Percentiles rank a stretch among this genome's conserved stretches.
Evolutionary conservation across 192 early-diverging fungal genomes (phyloP).

Genomic region (Polychytrium aggregatum): DNA sequence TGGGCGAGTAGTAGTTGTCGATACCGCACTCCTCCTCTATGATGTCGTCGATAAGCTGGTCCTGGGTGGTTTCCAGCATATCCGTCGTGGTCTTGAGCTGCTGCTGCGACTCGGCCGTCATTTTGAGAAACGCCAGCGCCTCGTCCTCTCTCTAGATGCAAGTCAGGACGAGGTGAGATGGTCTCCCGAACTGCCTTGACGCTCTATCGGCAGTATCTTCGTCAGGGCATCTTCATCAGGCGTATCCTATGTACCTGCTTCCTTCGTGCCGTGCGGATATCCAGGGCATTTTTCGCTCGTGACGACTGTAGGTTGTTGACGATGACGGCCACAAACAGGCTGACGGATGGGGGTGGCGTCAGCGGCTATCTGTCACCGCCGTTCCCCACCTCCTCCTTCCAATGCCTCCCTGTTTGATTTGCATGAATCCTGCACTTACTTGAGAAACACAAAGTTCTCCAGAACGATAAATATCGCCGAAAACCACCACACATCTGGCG

Average conservation of each 20-base stretch:
- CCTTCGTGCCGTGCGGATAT: no score
- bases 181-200: no score
- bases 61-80: no score
- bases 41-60: slow-evolving; percentile 4
- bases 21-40: slow-evolving; percentile 14
- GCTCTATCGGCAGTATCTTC: no score
- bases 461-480: slow-evolving; percentile 20
- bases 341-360: background rate
- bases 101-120: no score
- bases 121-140: no score
- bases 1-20: slow-evolving; percentile 24
- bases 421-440: slow-evolving; percentile 16
- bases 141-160: no score
- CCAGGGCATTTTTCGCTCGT: slow-evolving; percentile 3
- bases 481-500: slow-evolving; percentile 19
- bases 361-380: background rate
- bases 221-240: background rate
- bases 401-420: no score
- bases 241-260: slow-evolving; percentile 2
- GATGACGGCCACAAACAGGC: slow-evolving; percentile 32
- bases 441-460: slow-evolving; percentile 26
- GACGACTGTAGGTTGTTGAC: slow-evolving; percentile 28
- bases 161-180: no score
- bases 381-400: no score
- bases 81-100: background rate